phyloP scores from a whole-genome alignment of 257 asterid genomes.

The Solanum pimpinellifolium region DNA sequence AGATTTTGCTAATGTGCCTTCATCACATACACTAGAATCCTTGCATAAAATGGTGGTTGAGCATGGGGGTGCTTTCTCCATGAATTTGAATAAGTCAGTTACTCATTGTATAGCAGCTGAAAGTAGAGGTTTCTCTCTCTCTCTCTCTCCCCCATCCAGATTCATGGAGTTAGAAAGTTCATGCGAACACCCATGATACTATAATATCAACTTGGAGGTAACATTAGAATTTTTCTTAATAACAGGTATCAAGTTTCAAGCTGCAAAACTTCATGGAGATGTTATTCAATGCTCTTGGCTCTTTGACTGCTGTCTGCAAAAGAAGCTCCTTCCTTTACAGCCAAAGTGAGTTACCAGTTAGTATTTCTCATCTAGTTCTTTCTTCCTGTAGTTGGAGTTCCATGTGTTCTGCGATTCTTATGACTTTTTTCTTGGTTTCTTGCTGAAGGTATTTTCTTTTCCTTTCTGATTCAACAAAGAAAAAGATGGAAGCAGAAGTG shows the following conservation, averaged over 20 bases:
- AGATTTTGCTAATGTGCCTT: slow-evolving; percentile 82
- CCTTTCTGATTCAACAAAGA: slow-evolving; percentile 72
- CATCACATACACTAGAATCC: slow-evolving; percentile 57
- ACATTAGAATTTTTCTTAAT: background rate
- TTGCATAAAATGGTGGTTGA: slow-evolving; percentile 89
- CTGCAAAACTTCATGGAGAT: slow-evolving; percentile 84
- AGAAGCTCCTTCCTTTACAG: slow-evolving; percentile 68
- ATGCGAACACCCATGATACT: background rate
- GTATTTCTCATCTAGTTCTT: background rate
- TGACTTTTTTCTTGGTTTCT: background rate
- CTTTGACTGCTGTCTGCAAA: slow-evolving; percentile 65
- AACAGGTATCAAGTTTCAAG: slow-evolving; percentile 89
- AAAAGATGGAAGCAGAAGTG: slow-evolving; percentile 64
- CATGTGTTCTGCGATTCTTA: background rate
- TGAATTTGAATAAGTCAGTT: slow-evolving; percentile 86
- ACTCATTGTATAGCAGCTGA: slow-evolving; percentile 88
- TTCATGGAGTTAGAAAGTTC: background rate
- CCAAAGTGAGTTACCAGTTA: slow-evolving; percentile 46
- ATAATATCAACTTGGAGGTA: background rate
- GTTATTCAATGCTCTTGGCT: slow-evolving; percentile 84
- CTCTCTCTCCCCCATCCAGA: background rate
- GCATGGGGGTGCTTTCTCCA: slow-evolving; percentile 89
- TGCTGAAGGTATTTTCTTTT: slow-evolving; percentile 55
- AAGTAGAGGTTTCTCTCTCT: slow-evolving; percentile 55
- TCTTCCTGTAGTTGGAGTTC: background rate